phyloP scores from a whole-genome alignment of 139 green algal species.

The Gonium pectorale region DNA sequence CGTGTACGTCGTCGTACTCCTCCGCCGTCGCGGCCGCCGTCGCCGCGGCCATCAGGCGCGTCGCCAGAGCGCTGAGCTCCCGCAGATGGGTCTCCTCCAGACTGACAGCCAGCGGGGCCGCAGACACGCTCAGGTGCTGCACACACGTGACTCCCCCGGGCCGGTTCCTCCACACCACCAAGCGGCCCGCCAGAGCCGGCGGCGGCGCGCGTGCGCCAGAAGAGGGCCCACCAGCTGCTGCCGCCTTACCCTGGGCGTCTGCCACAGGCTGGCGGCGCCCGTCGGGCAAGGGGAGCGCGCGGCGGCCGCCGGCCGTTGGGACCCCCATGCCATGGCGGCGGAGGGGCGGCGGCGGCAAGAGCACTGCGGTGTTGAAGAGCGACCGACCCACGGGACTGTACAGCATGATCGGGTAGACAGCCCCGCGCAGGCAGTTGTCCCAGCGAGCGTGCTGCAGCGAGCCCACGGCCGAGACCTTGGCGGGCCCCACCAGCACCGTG shows the following conservation, averaged over 20 bases:
- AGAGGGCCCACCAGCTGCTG: background rate
- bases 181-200: slow-evolving; percentile 45
- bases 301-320: no score
- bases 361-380: slow-evolving; percentile 51
- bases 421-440: slow-evolving; percentile 78
- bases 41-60: background rate
- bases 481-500: slow-evolving; percentile 43
- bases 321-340: no score
- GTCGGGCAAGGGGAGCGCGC: no score
- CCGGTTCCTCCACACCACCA: slow-evolving; percentile 70
- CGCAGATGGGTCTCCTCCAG: slow-evolving; percentile 75
- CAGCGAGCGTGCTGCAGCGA: slow-evolving; percentile 59
- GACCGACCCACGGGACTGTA: slow-evolving; percentile 59
- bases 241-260: background rate
- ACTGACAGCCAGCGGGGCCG: slow-evolving; percentile 66
- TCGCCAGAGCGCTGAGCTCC: slow-evolving; percentile 53
- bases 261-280: no score
- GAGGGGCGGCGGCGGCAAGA: slow-evolving; percentile 37
- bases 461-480: slow-evolving; percentile 37
- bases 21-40: background rate
- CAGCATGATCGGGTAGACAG: slow-evolving; percentile 67
- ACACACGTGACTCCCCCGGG: slow-evolving; percentile 83
- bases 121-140: slow-evolving; percentile 66
- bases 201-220: background rate
- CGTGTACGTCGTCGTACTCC: background rate